Base-by-base conservation (phyloP, 192 early-diverging fungal species). In the Backusella tuberculispora region DNA sequence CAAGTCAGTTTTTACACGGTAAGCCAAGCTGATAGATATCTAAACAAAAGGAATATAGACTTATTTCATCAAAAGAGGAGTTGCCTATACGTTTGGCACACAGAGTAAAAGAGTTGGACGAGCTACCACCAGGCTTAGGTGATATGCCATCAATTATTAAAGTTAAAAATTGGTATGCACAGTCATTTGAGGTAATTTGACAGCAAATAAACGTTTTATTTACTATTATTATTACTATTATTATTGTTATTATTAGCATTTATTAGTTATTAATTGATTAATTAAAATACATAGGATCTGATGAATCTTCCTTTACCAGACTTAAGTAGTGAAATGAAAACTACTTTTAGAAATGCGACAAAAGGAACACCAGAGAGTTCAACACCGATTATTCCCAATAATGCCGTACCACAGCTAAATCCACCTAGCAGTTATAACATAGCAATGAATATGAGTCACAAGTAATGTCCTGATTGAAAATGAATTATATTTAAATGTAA, bases 111-210 rank as follows among this genome's bases (percentile, higher is more conserved):
- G 97, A 98, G 83, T 88, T 98, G 45, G 97, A 98, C 64, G 88
- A 91, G 69, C 81, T 98, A 37, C 97, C 97, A 0, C 86, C 94
- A 63, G 89, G 89, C 66, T 87, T 98, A 48, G 90, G 89, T 70
- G 88, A 95, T 64, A 98, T 97, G 97, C 92, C 91, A 17, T 94
- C 93, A 26, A 93, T 98, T 65, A 79, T 90, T 45, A 88, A 89
- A 15, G 97, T 98, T 42, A 95, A 96, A 80, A 87, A 95, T 79
- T 96, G 95, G 97, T 98, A 98, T 82, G 92, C 94, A 43, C 93
- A 96, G 66, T 94, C 92, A 65, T 96, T 95, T 84, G 86, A 92
- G 83, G 89, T 87, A 84, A 60, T 34, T 34, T 34, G 29, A 34
- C 29, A 34, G 29, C 29, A 34, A 34, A 2, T 34, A 34, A 2